These are phyloP conservation scores for Candida gigantensis DNA, from an alignment of 1,139 yeast species.

Conservation along the genomic window DNA sequence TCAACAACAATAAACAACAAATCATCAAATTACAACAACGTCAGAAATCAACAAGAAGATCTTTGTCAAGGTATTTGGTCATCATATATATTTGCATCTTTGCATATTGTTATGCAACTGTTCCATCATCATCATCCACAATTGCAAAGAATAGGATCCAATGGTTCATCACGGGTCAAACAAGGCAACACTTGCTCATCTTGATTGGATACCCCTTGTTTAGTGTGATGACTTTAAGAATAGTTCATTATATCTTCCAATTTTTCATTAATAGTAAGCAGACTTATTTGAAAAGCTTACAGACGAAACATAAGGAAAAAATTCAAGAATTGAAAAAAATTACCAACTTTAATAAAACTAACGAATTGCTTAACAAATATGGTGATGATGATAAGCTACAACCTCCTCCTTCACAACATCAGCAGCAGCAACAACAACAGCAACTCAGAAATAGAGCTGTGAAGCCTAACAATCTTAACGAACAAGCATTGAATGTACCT, in stretches of 20 bases:
- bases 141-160: conserved; percentile 22
- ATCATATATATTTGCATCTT: conserved; percentile 34
- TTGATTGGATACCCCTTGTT: conserved; percentile 33
- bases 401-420: background rate
- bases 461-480: conserved; percentile 6
- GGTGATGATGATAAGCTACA: conserved; percentile 16
- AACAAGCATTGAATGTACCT: conserved; percentile 14
- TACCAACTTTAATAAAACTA: conserved; percentile 78
- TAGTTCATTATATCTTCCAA: conserved; percentile 25
- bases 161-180: conserved; percentile 27
- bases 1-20: conserved; percentile 26
- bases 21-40: conserved; percentile 17
- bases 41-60: conserved; percentile 13
- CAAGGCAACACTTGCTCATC: conserved; percentile 19
- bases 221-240: conserved; percentile 21
- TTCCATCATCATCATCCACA: conserved; percentile 21
- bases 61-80: conserved; percentile 27
- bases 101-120: conserved; percentile 25
- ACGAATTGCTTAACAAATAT: conserved; percentile 67
- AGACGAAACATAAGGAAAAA: conserved; percentile 56
- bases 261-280: conserved; percentile 26
- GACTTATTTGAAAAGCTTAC: conserved; percentile 28
- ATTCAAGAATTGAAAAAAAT: conserved; percentile 74
- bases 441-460: conserved; percentile 1
- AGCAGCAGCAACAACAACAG: conserved; percentile 7